Base-by-base conservation (phyloP, 1,139 yeast species). In the Yamadazyma atlantica region DNA sequence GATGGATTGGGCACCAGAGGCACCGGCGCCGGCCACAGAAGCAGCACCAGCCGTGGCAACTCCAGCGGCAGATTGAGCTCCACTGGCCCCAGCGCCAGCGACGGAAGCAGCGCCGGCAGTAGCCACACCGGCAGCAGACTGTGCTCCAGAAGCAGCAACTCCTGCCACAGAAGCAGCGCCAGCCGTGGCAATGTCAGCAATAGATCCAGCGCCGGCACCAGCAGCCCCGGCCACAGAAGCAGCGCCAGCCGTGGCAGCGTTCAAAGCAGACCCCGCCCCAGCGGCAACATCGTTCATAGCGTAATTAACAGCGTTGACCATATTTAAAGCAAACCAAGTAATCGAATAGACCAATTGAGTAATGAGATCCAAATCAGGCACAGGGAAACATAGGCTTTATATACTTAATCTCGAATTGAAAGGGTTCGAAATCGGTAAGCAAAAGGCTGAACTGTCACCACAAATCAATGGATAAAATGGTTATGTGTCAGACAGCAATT, bases 141-240 rank as follows among this genome's bases (percentile, higher is more conserved):
- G 35, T 45, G 64, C 60, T 17, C 69, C 57, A 40, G 54, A 44
- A 35, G 66, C 69, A 39, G 64, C 58, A 36, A 64, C 42, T 36
- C 63, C 65, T 28, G 58, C 63, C 21, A 67, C 55, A 18, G 62
- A 62, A 29, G 53, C 56, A 21, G 66, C 61, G 52, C 56, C 63
- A 55, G 65, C 65, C 69, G 69, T 64, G 36, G 63, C 64, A 58
- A 16, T 54, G 35, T 62, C 65, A 28, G 58, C 62, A 22, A 66
- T 55, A 19, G 60, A 19, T 19, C 22, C 62, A 32, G 30, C 37
- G 4, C 16, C 35, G 22, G 55, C 54, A 17, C 64, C 58, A 51
- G 56, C 60, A 56, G 66, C 65, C 69, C 66, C 64, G 9, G 22
- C 22, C 35, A 62, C 55, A 25, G 64, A 58, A 18, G 55, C 37